Conservation (phyloP, 805 yeast species). For the Monosporozyma yasuniensis region DNA sequence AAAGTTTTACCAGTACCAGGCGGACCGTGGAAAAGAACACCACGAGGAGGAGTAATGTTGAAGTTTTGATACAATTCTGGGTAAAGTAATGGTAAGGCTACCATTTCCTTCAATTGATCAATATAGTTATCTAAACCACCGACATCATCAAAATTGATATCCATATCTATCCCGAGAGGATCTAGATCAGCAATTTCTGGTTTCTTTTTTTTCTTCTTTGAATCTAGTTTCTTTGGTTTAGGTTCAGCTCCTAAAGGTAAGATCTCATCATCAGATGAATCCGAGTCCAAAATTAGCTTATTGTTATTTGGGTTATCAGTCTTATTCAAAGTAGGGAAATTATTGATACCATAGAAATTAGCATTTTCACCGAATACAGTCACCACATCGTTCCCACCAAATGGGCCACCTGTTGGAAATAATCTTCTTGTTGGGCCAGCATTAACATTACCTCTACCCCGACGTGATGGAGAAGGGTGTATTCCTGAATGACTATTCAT, state of each 20-base stretch:
- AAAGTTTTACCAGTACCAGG: slow-evolving; percentile 98
- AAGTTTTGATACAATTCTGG: slow-evolving; percentile 90
- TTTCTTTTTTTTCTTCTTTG: slow-evolving; percentile 34
- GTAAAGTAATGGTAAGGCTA: slow-evolving; percentile 80
- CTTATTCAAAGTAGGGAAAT: slow-evolving; percentile 25
- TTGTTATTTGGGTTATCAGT: slow-evolving; percentile 15
- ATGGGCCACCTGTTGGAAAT: slow-evolving; percentile 93
- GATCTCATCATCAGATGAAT: slow-evolving; percentile 56
- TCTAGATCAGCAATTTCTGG: slow-evolving; percentile 76
- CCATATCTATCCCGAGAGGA: slow-evolving; percentile 85
- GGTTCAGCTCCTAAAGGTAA: slow-evolving; percentile 38
- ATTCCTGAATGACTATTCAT: not conserved
- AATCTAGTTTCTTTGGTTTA: slow-evolving; percentile 29
- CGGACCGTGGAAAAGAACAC: slow-evolving; percentile 96
- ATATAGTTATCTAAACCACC: slow-evolving; percentile 92
- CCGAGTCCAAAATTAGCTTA: slow-evolving; percentile 38
- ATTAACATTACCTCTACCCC: slow-evolving; percentile 32
- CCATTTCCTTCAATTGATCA: slow-evolving; percentile 93
- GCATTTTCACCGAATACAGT: slow-evolving; percentile 72
- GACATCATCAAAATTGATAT: slow-evolving; percentile 71
- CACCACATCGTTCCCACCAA: slow-evolving; percentile 90
- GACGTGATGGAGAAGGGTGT: slow-evolving; percentile 26
- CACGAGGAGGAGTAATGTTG: slow-evolving; percentile 91
- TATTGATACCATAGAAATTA: slow-evolving; percentile 20
- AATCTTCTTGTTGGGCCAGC: slow-evolving; percentile 55